These are phyloP conservation scores for Amaranthus tricolor DNA, from an alignment of 179 eudicot species.

Conservation along the genomic window DNA sequence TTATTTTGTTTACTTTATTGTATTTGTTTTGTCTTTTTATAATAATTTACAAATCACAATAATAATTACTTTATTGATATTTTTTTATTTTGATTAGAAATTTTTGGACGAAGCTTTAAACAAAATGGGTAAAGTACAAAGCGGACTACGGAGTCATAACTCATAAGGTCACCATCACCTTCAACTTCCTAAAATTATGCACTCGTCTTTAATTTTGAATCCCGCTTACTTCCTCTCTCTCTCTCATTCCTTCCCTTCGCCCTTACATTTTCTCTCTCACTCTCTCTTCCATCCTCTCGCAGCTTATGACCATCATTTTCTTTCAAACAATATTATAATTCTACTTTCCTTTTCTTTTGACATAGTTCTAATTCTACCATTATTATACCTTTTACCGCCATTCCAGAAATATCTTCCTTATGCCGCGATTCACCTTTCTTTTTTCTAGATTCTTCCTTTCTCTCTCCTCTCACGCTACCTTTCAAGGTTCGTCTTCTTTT, in stretches of 20 bases:
- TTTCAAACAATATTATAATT: neutral
- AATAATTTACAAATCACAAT: too few relatives aligned
- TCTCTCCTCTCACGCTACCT: constrained; percentile 22
- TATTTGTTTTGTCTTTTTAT: too few relatives aligned
- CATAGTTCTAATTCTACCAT: neutral
- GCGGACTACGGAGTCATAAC: too few relatives aligned
- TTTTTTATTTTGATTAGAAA: too few relatives aligned
- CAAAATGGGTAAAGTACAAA: too few relatives aligned
- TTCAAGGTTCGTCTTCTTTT: constrained; percentile 18
- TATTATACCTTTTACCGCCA: constrained; percentile 23
- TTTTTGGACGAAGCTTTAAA: too few relatives aligned
- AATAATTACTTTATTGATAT: too few relatives aligned
- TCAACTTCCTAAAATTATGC: neutral
- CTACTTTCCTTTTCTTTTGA: constrained; percentile 15
- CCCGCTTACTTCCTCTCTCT: constrained; percentile 7
- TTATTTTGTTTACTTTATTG: too few relatives aligned
- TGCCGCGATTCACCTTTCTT: neutral
- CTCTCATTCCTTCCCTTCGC: neutral
- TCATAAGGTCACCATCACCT: neutral
- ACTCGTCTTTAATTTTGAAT: constrained; percentile 13
- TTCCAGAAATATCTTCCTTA: neutral
- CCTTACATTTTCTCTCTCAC: neutral
- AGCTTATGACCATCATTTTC: neutral
- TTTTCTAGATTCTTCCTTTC: constrained; percentile 1
- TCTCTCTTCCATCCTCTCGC: neutral